phyloP scores from a whole-genome alignment of 495 filamentous ascomycete species.

The Lophiotrema nucula region DNA sequence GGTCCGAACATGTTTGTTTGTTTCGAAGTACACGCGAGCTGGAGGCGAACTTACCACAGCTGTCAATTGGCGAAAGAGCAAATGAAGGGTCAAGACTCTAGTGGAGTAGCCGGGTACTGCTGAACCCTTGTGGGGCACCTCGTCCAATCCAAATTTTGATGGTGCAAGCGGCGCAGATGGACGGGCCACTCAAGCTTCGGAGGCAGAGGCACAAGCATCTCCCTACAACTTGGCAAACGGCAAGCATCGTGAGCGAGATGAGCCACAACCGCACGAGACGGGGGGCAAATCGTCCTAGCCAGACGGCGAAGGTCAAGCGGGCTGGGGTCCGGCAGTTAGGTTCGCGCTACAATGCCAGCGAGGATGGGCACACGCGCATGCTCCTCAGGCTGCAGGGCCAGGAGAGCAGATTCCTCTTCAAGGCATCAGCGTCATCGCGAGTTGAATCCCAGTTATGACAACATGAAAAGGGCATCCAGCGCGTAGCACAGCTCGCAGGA shows the following conservation, averaged over 20 bases:
- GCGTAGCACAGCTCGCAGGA: not conserved
- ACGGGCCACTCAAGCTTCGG: conserved; percentile 9
- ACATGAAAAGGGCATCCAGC: conserved; percentile 1
- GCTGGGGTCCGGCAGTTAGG: no score
- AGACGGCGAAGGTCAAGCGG: no score
- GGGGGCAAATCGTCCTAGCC: conserved; percentile 4
- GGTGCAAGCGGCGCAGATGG: not conserved
- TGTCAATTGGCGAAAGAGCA: not conserved
- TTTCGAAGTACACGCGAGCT: conserved; percentile 1
- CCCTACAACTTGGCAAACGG: conserved; percentile 20
- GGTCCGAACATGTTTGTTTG: conserved; percentile 4
- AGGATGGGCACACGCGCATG: no score
- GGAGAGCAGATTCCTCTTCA: no score
- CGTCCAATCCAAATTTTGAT: not conserved
- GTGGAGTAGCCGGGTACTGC: not conserved
- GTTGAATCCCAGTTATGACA: not conserved
- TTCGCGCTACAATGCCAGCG: no score
- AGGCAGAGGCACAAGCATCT: conserved; percentile 2
- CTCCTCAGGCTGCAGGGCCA: no score
- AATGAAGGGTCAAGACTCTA: not conserved
- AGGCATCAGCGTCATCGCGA: no score
- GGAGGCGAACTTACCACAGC: not conserved
- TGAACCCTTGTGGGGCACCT: not conserved
- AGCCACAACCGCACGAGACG: conserved; percentile 9
- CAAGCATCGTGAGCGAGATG: conserved; percentile 5